Base-by-base conservation (phyloP, 2,329 filamentous ascomycete genomes). In the Ciborinia camelliae region DNA sequence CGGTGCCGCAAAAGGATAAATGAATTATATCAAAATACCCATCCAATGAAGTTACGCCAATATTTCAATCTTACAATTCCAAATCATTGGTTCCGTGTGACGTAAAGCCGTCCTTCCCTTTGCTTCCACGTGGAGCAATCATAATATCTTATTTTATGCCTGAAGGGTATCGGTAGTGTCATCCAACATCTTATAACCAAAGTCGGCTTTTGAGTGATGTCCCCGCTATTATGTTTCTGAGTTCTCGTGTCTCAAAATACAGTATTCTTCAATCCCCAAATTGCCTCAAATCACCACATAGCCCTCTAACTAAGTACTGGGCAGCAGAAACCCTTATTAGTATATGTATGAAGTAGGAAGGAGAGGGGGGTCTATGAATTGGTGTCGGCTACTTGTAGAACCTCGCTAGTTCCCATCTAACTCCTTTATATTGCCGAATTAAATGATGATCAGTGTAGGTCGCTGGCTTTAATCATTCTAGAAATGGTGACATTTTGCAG, bases 1-100 rank as follows among this genome's bases (percentile, higher is more conserved):
- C 50, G 73, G 73, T 35, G 73, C 73, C 62, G 73, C 73, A 3
- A 75, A 75, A 53, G 71, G 68, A 69, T 74, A 72, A 53, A 66
- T 47, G 53, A 67, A 55, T 60, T 45, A 69, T 66, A 62, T 62
- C 48, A 62, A 62, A 43, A 62, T 62, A 62, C 26, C 59, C 43
- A 63, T 63, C 20, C 28, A 58, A 50, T 58, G 54, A 62, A 35
- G 20, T 61, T 39, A 51, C 35, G 55, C 41, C 28, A 58, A 18
- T 23, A 35, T 47, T 26, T 20, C 4, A 26, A 8, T 26, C 41
- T 26, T 47, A 18, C 28, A 23, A 20, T n/a, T 30, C 41, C n/a
- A n/a, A n/a, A n/a, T 47, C 30, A 26, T 58, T 35, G 28, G 41
- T 23, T 47, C 8, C 55, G 35, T 35, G 28, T 47, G 28, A 58